Evolutionary conservation across 2,329 filamentous ascomycete genomes (phyloP), one percentile per base, ranked within the genome.

Genomic region (Fusarium sp.): DNA sequence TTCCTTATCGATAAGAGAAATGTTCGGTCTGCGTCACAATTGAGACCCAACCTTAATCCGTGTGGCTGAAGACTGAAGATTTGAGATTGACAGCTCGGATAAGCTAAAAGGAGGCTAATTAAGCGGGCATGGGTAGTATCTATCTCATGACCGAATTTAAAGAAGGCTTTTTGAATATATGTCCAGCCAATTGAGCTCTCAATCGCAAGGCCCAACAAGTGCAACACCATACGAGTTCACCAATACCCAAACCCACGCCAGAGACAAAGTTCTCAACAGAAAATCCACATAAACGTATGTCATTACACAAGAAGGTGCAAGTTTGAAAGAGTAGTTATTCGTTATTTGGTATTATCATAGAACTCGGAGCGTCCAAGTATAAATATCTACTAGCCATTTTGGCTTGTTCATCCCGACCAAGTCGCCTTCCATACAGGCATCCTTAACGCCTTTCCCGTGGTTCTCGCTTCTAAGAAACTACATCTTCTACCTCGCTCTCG

Each of bases 1-100:
- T 72, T 71, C 55, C 72, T 77, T 77, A 77, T 77, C 76, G 76
- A 77, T 77, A 77, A 75, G 68, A 48, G 4, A 17, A 42, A 6
- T 40, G 26, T 34, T 51, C 15, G 20, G 45, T 59, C 40, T 65
- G 62, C 60, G 62, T 65, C 60, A 65, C 60, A 54, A 24, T 43
- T 24, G 20, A 24, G 10, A 38, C 22, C 14, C 26, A 10, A 31
- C 18, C 22, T 24, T 55, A n/a, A 8, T 9, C 14, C 46, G 14
- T 7, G 20, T 24, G 39, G 45, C 20, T 44, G 39, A 14, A n/a
- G 26, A 17, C 28, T 36, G 39, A 31, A 24, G 39, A 28, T 20
- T 26, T 56, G 5, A n/a, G 9, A 48, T 43, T 55, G 11, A 54
- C 57, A 31, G 34, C 26, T 39, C 33, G 39, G 50, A 40, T 31